Conservation (phyloP, 805 yeast species). For the Kodamaea kakaduensis region DNA sequence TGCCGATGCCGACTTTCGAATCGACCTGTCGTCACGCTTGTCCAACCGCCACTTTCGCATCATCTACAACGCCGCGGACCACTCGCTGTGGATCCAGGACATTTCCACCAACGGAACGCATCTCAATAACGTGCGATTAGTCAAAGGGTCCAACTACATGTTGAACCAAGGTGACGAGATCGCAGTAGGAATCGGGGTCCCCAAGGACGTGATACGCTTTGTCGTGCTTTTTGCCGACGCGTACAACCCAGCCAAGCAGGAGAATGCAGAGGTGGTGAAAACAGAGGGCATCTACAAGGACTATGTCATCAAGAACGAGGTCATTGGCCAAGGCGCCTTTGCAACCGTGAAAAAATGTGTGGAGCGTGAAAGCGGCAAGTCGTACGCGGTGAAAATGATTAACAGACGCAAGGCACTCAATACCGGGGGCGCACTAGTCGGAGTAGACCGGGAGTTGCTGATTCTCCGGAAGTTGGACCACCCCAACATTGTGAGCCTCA, state of each 20-base stretch:
- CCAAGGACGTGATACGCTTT: conserved; percentile 57
- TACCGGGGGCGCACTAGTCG: conserved; percentile 59
- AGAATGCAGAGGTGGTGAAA: conserved; percentile 26
- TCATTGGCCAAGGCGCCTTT: conserved; percentile 97
- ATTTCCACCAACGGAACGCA: conserved; percentile 90
- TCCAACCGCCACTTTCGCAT: conserved; percentile 72
- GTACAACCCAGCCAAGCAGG: conserved; percentile 31
- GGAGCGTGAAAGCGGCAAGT: conserved; percentile 77
- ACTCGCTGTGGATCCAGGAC: conserved; percentile 63
- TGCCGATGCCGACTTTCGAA: conserved; percentile 55
- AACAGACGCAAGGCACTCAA: conserved; percentile 69
- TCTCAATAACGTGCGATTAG: conserved; percentile 68
- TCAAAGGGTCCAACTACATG: conserved; percentile 74
- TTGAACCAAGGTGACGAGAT: conserved; percentile 91
- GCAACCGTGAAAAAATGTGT: conserved; percentile 92
- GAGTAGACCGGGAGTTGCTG: conserved; percentile 82
- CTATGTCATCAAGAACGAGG: conserved; percentile 76
- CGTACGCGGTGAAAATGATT: conserved; percentile 89
- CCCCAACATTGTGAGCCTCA: conserved; percentile 77
- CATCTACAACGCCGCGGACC: conserved; percentile 59
- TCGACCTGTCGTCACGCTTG: conserved; percentile 57
- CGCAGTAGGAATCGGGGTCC: conserved; percentile 82
- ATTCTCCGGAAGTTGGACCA: conserved; percentile 76
- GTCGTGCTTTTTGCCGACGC: conserved; percentile 47
- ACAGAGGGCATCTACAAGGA: conserved; percentile 61